These are phyloP conservation scores for Sporobolomyces phaffii DNA, from an alignment of 768 basidiomycete species.

Conservation along the genomic window DNA sequence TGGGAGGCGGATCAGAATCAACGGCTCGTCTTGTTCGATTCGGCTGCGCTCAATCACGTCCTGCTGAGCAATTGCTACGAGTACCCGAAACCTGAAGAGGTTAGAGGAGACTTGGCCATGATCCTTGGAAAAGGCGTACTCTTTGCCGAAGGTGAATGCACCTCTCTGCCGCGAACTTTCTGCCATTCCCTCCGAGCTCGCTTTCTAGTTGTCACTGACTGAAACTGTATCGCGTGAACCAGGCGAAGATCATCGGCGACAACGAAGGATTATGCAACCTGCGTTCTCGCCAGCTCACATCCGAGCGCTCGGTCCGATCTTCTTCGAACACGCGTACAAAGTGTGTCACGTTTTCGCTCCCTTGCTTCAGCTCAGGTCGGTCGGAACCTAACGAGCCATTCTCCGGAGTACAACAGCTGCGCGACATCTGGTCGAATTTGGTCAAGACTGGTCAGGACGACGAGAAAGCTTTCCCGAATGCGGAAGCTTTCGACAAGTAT, in stretches of 20 bases:
- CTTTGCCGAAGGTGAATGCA: slow-evolving; percentile 35
- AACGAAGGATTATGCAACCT: slow-evolving; percentile 35
- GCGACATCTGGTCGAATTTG: slow-evolving; percentile 12
- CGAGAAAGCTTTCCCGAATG: slow-evolving; percentile 1
- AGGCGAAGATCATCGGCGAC: slow-evolving; percentile 37
- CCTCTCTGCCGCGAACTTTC: too few relatives aligned
- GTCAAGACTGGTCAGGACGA: slow-evolving; percentile 1
- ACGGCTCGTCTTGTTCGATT: slow-evolving; percentile 31
- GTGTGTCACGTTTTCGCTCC: neutral
- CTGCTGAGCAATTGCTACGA: slow-evolving; percentile 31
- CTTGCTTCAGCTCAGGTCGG: neutral
- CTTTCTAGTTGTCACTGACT: too few relatives aligned
- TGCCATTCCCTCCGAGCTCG: too few relatives aligned
- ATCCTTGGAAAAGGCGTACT: slow-evolving; percentile 39
- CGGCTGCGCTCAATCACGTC: slow-evolving; percentile 33
- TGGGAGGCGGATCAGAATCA: too few relatives aligned
- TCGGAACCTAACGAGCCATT: too few relatives aligned
- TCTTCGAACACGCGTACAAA: slow-evolving; percentile 32
- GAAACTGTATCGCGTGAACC: too few relatives aligned
- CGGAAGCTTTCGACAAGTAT: neutral
- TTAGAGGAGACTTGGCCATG: slow-evolving; percentile 29
- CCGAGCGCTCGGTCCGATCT: slow-evolving; percentile 28
- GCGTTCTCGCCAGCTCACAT: slow-evolving; percentile 30
- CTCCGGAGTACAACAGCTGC: too few relatives aligned
- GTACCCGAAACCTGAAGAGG: slow-evolving; percentile 37